A percentile compares a stretch with the other conserved stretches of the same genome.
Evolutionary conservation across 768 basidiomycete species (phyloP).

Genomic region (Termitomyces sp.): DNA sequence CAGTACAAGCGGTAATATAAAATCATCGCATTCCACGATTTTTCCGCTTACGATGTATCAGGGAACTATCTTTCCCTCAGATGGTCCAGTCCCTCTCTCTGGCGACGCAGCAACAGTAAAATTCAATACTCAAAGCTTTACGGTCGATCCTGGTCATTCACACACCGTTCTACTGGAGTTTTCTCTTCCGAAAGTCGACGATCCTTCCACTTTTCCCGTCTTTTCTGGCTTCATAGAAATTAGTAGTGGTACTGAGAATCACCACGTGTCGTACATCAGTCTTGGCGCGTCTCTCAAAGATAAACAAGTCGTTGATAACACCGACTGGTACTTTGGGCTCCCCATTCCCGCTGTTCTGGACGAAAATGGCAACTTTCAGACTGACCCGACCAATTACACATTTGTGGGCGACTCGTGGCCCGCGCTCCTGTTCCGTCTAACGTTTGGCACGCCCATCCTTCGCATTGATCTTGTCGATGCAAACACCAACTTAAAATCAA

Average conservation of each 20-base stretch:
- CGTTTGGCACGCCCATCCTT: constrained; percentile 46
- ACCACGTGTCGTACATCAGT: constrained; percentile 47
- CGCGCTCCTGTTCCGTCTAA: constrained; percentile 35
- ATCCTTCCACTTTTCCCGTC: constrained; percentile 49
- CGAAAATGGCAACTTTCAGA: constrained; percentile 37
- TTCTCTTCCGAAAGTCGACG: constrained; percentile 23
- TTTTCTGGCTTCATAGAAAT: constrained; percentile 59
- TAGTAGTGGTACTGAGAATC: constrained; percentile 30
- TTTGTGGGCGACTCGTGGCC: constrained; percentile 41
- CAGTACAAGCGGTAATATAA: constrained; percentile 41
- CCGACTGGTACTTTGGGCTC: constrained; percentile 42
- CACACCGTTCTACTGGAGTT: constrained; percentile 41
- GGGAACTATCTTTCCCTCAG: constrained; percentile 37
- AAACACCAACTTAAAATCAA: constrained; percentile 35
- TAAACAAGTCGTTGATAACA: constrained; percentile 50
- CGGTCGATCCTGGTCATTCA: constrained; percentile 39
- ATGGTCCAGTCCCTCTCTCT: constrained; percentile 51
- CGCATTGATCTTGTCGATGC: constrained; percentile 46
- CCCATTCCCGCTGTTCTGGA: constrained; percentile 40
- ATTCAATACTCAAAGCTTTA: constrained; percentile 42
- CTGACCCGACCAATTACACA: constrained; percentile 40
- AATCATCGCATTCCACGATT: too few species aligned
- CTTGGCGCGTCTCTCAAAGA: constrained; percentile 27
- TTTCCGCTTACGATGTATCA: constrained; percentile 7
- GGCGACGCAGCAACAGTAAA: constrained; percentile 40